Conservation (phyloP, 345 rosid species). For the Salix caprea region DNA sequence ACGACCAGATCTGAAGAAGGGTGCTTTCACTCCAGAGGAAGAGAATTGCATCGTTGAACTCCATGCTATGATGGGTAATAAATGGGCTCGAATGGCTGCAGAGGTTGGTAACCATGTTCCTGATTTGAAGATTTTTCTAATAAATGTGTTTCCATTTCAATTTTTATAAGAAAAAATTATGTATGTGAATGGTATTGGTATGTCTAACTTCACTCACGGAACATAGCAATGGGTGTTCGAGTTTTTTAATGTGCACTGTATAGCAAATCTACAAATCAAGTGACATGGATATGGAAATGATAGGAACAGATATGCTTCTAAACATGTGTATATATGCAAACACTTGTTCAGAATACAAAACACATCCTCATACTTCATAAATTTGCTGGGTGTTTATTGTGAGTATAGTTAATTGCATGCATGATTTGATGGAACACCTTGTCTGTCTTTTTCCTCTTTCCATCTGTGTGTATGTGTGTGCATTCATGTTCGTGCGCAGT, state of each 20-base stretch:
- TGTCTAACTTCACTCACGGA: neutral
- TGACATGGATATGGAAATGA: neutral
- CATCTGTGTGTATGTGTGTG: too few relatives aligned
- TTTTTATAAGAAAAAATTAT: neutral
- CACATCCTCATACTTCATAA: neutral
- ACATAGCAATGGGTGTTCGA: neutral
- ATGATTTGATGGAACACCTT: neutral
- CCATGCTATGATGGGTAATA: slow-evolving; percentile 94
- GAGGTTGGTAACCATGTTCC: slow-evolving; percentile 45
- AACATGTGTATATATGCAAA: neutral
- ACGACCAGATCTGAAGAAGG: slow-evolving; percentile 96
- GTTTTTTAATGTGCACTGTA: neutral
- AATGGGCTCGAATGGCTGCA: slow-evolving; percentile 99
- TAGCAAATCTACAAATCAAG: neutral
- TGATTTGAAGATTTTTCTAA: neutral
- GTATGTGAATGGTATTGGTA: too few relatives aligned
- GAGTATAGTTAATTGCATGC: neutral
- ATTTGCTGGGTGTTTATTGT: neutral
- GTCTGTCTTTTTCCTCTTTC: neutral
- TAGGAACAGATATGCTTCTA: neutral
- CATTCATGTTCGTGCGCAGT: neutral
- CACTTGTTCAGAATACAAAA: neutral
- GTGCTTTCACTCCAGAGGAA: slow-evolving; percentile 85
- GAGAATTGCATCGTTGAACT: slow-evolving; percentile 83
- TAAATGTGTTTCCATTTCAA: neutral